These are phyloP conservation scores for Saccharomyces mikatae DNA, from an alignment of 805 yeast species.

Conservation along the genomic window DNA sequence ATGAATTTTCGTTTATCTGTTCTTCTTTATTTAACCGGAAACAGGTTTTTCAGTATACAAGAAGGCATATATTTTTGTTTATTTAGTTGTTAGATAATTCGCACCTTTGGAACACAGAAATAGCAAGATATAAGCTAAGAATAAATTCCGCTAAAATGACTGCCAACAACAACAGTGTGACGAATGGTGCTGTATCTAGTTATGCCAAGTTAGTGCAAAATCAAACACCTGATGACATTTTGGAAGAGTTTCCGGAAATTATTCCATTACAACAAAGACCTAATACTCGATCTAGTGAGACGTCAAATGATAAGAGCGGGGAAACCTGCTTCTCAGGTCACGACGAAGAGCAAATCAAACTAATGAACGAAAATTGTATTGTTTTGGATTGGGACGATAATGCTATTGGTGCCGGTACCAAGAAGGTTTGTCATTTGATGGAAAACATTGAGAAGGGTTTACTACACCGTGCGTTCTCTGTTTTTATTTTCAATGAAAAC, in stretches of 20 bases:
- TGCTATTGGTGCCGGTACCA: slow-evolving; percentile 90
- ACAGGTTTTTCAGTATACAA: background rate
- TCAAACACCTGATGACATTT: slow-evolving; percentile 42
- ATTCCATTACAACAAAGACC: slow-evolving; percentile 53
- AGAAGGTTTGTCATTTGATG: slow-evolving; percentile 85
- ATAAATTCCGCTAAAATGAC: background rate
- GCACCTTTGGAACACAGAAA: background rate
- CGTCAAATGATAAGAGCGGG: slow-evolving; percentile 25
- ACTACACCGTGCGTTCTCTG: slow-evolving; percentile 92
- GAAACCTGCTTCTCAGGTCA: slow-evolving; percentile 58
- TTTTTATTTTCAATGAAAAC: slow-evolving; percentile 77
- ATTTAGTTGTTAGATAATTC: background rate
- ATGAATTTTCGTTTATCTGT: background rate
- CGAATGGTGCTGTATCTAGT: slow-evolving; percentile 11
- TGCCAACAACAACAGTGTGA: background rate
- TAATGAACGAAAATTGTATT: slow-evolving; percentile 95
- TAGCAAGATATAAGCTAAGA: background rate
- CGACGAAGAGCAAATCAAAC: slow-evolving; percentile 85
- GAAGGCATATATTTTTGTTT: background rate
- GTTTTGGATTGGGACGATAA: slow-evolving; percentile 81
- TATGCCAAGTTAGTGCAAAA: slow-evolving; percentile 50
- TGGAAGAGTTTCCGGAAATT: slow-evolving; percentile 56
- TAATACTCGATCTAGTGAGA: slow-evolving; percentile 42
- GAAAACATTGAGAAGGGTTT: slow-evolving; percentile 77
- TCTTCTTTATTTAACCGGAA: background rate